A percentile compares a stretch with the other conserved stretches of the same genome.
These are phyloP conservation scores for Aspergillus asperescens DNA, from an alignment of 495 filamentous ascomycete genomes.

Conservation along the genomic window DNA sequence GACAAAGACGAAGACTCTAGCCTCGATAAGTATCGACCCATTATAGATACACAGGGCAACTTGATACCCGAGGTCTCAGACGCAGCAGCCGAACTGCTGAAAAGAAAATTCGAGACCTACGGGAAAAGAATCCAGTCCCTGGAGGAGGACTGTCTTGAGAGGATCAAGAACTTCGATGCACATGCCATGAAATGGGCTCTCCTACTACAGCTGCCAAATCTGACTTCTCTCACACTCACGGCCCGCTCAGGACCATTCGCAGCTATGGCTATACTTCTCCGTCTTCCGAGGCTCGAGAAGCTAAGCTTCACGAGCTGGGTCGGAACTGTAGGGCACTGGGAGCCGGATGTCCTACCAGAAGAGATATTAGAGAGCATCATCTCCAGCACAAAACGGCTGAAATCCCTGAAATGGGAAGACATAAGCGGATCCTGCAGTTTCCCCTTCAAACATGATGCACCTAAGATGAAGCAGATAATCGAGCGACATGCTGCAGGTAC, in stretches of 20 bases:
- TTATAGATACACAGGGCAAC: not conserved
- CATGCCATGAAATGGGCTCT: conserved; percentile 1
- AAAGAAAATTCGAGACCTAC: not conserved
- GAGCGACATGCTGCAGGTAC: not conserved
- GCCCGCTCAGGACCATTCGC: not conserved
- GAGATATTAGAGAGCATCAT: not conserved
- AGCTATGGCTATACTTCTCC: not conserved
- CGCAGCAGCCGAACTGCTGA: not conserved
- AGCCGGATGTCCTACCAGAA: not conserved
- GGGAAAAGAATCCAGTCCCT: not conserved
- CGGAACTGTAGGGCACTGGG: not conserved
- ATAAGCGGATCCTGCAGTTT: not conserved
- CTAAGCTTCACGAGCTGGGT: not conserved
- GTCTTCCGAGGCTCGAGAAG: not conserved
- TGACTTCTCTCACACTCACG: not conserved
- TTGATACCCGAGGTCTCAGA: not conserved
- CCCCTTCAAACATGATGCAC: not conserved
- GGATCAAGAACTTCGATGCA: not conserved
- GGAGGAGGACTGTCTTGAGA: not conserved
- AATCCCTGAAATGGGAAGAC: not conserved
- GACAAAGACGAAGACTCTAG: not conserved
- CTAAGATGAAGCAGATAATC: not conserved
- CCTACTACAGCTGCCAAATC: not conserved
- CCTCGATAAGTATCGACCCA: too few species aligned
- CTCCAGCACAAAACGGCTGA: not conserved